Base-by-base conservation (phyloP, 768 basidiomycete genomes). In the Neoboletus magnificus region DNA sequence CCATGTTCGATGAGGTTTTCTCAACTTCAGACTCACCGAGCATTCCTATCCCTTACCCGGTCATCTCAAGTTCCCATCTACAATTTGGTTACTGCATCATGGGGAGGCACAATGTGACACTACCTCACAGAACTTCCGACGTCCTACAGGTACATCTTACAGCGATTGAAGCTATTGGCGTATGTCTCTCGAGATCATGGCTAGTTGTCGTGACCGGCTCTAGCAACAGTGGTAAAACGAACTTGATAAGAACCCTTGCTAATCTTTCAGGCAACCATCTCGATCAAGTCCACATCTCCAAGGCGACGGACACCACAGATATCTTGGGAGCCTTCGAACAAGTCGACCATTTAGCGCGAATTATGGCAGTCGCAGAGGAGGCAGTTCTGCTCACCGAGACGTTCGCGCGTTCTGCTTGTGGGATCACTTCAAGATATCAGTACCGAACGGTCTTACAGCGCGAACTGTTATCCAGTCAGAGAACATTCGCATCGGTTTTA, bases 251-350 rank as follows among this genome's bases (percentile, higher is more conserved):
- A 52, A 74, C 80, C 5, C 68, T 95, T 42, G 92, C 95, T 33
- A 72, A 82, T 49, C 72, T 86, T 36, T 82, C 82, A 33, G 96
- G 97, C 25, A 79, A 82, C 48, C 43, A 69, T 23, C 78, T 98
- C 1, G 77, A 77, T 22, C 91, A 93, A 68, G 79, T 97, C 45
- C 77, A 84, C 18, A 76, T 98, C 66, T 95, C 90, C 68, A 86
- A 81, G 55, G 86, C 91, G 8, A 93, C 91, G 3, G 97, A 99
- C 68, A 91, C 94, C 1, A 86, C 87, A 70, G 97, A 99, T 71
- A 86, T 99, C 33, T 74, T 99, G 42, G 97, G 97, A 33, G 89
- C 91, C 68, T 98, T 98, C 66, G 97, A 99, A 72, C 96, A 98
- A 72, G 83, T 87, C 27, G 89, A 93, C 67, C 51, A 67, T 36